phyloP scores from a whole-genome alignment of 106 monocot genomes.

The Agapanthus africanus region DNA sequence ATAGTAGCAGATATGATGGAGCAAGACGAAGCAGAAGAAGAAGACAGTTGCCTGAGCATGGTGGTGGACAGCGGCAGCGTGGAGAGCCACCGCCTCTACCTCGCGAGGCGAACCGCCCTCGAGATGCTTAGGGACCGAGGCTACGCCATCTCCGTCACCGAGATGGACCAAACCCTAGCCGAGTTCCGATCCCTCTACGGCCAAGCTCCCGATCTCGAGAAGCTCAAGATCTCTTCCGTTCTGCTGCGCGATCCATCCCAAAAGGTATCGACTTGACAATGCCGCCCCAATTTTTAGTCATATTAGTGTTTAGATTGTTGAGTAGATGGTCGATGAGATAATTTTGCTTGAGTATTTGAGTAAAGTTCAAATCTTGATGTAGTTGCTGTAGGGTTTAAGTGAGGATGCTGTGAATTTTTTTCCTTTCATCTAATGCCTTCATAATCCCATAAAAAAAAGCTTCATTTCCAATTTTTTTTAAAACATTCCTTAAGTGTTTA shows the following conservation, averaged over 20 bases:
- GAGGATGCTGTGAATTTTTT: too few relatives aligned
- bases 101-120: slow-evolving; percentile 66
- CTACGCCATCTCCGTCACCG: slow-evolving; percentile 34
- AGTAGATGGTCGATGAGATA: too few relatives aligned
- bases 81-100: slow-evolving; percentile 75
- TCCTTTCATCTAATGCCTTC: too few relatives aligned
- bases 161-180: slow-evolving; percentile 6
- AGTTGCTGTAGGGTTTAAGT: too few relatives aligned
- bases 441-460: too few relatives aligned
- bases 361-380: too few relatives aligned
- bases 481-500: too few relatives aligned
- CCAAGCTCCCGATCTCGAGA: slow-evolving; percentile 8
- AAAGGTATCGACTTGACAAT: slow-evolving; percentile 6
- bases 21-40: background rate
- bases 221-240: slow-evolving; percentile 9
- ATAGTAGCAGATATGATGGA: background rate
- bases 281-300: too few relatives aligned
- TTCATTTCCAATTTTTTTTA: too few relatives aligned
- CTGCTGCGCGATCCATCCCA: slow-evolving; percentile 12
- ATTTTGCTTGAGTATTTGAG: too few relatives aligned
- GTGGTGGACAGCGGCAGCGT: slow-evolving; percentile 55
- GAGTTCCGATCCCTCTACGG: slow-evolving; percentile 8
- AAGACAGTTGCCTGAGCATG: slow-evolving; percentile 32
- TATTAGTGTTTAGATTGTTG: too few relatives aligned
- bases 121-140: slow-evolving; percentile 93